Conservation (phyloP, 192 early-diverging fungal species). For the Backusella westeae region DNA sequence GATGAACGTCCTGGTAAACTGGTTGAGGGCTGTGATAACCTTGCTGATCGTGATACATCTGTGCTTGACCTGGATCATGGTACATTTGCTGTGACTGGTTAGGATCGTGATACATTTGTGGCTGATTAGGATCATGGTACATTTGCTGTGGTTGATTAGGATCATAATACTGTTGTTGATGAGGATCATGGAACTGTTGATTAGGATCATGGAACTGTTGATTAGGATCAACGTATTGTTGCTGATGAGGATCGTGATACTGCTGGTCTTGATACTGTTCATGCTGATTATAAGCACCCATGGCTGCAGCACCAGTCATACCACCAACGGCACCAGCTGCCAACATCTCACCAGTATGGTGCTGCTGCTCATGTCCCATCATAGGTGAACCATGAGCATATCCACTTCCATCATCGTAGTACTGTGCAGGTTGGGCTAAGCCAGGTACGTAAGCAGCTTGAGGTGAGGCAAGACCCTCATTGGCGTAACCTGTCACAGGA, state of each 20-base stretch:
- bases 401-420: background rate
- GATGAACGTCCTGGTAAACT: background rate
- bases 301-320: background rate
- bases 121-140: conserved; percentile 2
- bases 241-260: background rate
- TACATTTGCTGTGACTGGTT: conserved; percentile 1
- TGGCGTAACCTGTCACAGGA: background rate
- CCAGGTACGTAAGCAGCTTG: conserved; percentile 3
- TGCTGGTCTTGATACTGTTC: conserved; percentile 8
- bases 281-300: background rate
- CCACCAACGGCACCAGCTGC: background rate
- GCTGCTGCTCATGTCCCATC: background rate
- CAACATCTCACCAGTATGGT: background rate
- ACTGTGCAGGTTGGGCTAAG: background rate
- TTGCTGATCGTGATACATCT: conserved; percentile 9
- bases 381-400: background rate
- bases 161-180: background rate
- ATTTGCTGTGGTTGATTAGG: background rate
- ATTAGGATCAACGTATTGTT: background rate
- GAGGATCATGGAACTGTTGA: background rate
- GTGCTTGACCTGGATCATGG: background rate
- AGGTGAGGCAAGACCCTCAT: background rate
- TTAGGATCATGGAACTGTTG: background rate
- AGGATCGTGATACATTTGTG: conserved; percentile 12
- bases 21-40: background rate